Conservation (phyloP, 2,329 filamentous ascomycete genomes). For the Fusarium sp. region DNA sequence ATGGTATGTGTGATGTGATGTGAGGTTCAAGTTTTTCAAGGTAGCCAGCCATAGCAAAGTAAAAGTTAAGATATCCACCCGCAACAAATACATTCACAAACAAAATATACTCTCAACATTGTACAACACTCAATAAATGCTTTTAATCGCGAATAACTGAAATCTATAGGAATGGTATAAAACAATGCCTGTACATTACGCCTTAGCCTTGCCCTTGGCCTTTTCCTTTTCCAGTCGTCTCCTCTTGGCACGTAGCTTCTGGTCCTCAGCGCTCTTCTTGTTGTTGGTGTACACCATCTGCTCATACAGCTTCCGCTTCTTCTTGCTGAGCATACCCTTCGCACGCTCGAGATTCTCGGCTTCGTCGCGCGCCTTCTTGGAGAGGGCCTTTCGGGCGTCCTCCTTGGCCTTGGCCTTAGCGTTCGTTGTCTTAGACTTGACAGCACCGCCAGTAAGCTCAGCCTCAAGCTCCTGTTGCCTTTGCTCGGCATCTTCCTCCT, state of each 20-base stretch:
- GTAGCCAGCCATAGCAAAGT: not conserved
- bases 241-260: constrained; percentile 89
- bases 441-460: constrained; percentile 81
- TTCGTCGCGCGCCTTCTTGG: constrained; percentile 80
- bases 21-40: constrained; percentile 38
- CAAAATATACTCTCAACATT: not conserved
- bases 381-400: constrained; percentile 77
- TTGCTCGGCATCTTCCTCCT: constrained; percentile 76
- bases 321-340: constrained; percentile 98
- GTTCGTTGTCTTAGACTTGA: constrained; percentile 65
- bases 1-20: constrained; percentile 28
- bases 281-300: constrained; percentile 98
- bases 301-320: constrained; percentile 97
- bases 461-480: constrained; percentile 94
- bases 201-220: constrained; percentile 58
- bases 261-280: constrained; percentile 91
- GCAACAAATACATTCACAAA: constrained; percentile 2
- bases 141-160: constrained; percentile 46
- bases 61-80: constrained; percentile 30
- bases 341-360: constrained; percentile 91
- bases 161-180: constrained; percentile 52
- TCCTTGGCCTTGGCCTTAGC: constrained; percentile 74
- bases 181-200: constrained; percentile 53
- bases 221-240: constrained; percentile 85
- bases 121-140: constrained; percentile 22